Percentiles rank a stretch among this genome's conserved stretches.
phyloP scores from a whole-genome alignment of 495 filamentous ascomycete species.

The Astrothelium macrocarpum region DNA sequence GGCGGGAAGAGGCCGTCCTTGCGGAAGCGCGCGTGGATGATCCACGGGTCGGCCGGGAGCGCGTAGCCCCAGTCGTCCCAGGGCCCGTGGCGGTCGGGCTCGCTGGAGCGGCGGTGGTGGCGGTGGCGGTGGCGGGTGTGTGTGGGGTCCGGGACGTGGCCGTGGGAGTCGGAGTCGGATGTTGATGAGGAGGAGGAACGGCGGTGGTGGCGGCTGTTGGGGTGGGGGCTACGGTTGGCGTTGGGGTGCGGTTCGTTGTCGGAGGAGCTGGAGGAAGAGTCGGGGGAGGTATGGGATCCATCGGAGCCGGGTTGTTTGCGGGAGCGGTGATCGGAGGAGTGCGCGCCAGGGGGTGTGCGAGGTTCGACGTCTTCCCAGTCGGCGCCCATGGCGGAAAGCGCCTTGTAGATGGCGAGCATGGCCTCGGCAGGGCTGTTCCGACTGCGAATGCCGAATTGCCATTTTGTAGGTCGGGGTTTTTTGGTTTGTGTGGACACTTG shows the following conservation, averaged over 20 bases:
- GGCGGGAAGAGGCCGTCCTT: conserved; percentile 60
- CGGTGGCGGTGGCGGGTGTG: neutral
- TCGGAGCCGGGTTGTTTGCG: conserved; percentile 10
- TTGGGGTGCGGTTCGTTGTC: conserved; percentile 11
- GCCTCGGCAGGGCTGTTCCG: conserved; percentile 90
- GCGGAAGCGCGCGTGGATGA: conserved; percentile 78
- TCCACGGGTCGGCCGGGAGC: conserved; percentile 89
- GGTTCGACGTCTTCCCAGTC: conserved; percentile 61
- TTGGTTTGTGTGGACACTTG: conserved; percentile 35
- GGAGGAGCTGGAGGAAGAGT: conserved; percentile 3
- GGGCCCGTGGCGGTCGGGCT: conserved; percentile 22
- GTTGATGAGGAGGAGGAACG: conserved; percentile 14
- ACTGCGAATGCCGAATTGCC: conserved; percentile 95
- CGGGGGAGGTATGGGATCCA: neutral
- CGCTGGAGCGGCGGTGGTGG: conserved; percentile 10
- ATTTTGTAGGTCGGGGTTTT: conserved; percentile 63
- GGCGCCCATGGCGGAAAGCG: conserved; percentile 74
- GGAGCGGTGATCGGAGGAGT: conserved; percentile 21
- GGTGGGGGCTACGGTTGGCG: neutral
- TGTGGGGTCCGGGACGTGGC: neutral
- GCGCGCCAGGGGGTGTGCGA: conserved; percentile 22
- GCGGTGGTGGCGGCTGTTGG: too few species aligned
- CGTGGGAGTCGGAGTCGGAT: neutral
- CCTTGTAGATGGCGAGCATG: conserved; percentile 86
- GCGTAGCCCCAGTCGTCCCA: conserved; percentile 50